A percentile compares a stretch with the other conserved stretches of the same genome.
phyloP scores from a whole-genome alignment of 1,284 basidiomycete species.

The Wallemia hederae region DNA sequence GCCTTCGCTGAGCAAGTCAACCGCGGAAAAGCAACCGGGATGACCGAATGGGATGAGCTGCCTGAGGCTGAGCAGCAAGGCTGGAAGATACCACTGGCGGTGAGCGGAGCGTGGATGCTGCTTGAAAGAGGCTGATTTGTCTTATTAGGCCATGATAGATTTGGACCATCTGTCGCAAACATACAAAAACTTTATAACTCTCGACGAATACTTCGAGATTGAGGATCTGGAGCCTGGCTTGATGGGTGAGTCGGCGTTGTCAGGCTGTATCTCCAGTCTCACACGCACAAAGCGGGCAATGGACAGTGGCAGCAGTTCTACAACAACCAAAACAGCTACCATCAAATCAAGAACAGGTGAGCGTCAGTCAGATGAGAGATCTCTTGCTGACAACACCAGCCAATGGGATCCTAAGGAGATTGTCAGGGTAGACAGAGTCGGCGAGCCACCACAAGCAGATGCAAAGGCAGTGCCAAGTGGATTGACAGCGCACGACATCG shows the following conservation, averaged over 20 bases:
- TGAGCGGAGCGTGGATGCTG: background rate
- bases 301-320: background rate
- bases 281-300: background rate
- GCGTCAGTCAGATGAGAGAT: background rate
- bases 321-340: background rate
- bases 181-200: constrained; percentile 4
- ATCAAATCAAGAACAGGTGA: background rate
- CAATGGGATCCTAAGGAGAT: background rate
- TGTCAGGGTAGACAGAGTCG: background rate
- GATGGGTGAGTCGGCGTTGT: background rate
- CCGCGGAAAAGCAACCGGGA: background rate
- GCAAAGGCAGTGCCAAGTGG: background rate
- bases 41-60: background rate
- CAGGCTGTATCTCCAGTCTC: background rate
- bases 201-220: constrained; percentile 5
- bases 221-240: constrained; percentile 1
- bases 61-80: background rate
- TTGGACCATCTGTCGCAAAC: constrained; percentile 5
- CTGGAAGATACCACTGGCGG: constrained; percentile 1
- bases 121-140: background rate
- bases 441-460: background rate
- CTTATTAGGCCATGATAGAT: constrained; percentile 4
- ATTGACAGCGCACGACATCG: background rate
- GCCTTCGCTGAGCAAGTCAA: background rate
- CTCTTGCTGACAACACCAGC: background rate